These are phyloP conservation scores for Backusella tarrabulga DNA, from an alignment of 192 early-diverging fungal genomes.

Conservation along the genomic window DNA sequence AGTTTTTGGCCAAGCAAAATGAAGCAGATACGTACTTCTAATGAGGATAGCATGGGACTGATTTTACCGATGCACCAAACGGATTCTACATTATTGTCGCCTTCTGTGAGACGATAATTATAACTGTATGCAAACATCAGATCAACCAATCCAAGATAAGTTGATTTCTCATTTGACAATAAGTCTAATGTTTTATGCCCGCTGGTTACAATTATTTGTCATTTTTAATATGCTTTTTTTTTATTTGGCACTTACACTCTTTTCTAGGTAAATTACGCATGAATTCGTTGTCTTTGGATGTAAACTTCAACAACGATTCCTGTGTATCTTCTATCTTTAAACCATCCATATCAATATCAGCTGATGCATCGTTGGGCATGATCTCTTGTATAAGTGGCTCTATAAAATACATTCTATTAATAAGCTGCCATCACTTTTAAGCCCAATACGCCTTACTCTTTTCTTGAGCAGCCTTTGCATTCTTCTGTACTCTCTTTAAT, in stretches of 20 bases:
- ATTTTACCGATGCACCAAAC: constrained; percentile 89
- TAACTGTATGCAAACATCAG: constrained; percentile 90
- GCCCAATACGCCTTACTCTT: neutral
- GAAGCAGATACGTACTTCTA: constrained; percentile 56
- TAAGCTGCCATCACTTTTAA: no score
- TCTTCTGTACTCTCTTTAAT: constrained; percentile 66
- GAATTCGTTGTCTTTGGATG: constrained; percentile 62
- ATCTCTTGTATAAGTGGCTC: constrained; percentile 46
- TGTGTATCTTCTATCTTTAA: constrained; percentile 25
- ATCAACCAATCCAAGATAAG: constrained; percentile 90
- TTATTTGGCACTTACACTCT: constrained; percentile 55
- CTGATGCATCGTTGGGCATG: neutral
- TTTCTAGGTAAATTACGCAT: constrained; percentile 82
- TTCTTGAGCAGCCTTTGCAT: constrained; percentile 29
- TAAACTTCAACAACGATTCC: constrained; percentile 49
- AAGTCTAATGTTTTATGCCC: constrained; percentile 45
- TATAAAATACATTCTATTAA: neutral
- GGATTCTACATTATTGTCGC: constrained; percentile 86
- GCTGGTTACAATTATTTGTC: neutral
- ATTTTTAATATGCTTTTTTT: neutral
- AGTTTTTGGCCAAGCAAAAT: neutral
- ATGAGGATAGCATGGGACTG: constrained; percentile 69
- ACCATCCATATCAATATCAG: constrained; percentile 25
- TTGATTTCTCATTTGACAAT: constrained; percentile 56
- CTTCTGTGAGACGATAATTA: constrained; percentile 80